Percentiles rank a stretch among this genome's conserved stretches.
Evolutionary conservation across 1,284 basidiomycete species (phyloP).

Genomic region (Leccinum huronense): DNA sequence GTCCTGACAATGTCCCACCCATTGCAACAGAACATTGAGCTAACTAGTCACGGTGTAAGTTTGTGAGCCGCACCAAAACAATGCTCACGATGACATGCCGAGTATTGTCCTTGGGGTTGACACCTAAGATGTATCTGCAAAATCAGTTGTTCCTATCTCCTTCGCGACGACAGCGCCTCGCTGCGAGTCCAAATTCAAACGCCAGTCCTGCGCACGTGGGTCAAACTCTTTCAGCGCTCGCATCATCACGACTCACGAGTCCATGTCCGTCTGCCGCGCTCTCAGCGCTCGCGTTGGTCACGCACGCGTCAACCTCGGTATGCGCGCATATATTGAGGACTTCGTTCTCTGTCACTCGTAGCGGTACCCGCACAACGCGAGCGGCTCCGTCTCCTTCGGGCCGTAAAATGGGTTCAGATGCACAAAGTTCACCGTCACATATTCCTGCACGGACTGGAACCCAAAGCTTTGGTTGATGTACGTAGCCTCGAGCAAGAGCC

Average conservation of each 20-base stretch:
- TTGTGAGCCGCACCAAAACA: constrained; percentile 90
- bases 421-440: constrained; percentile 65
- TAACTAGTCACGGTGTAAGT: constrained; percentile 78
- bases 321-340: constrained; percentile 85
- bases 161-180: constrained; percentile 98
- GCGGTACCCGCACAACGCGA: constrained; percentile 94
- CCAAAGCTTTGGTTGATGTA: constrained; percentile 99
- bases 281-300: constrained; percentile 52
- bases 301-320: constrained; percentile 96
- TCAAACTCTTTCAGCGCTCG: constrained; percentile 98
- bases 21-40: constrained; percentile 96
- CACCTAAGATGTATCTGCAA: constrained; percentile 85
- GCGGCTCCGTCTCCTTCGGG: constrained; percentile 89
- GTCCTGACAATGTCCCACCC: constrained; percentile 99
- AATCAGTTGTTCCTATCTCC: constrained; percentile 60
- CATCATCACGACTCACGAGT: constrained; percentile 78
- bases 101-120: constrained; percentile 90
- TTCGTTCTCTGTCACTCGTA: constrained; percentile 91
- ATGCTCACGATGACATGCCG: constrained; percentile 96
- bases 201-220: constrained; percentile 94
- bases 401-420: constrained; percentile 97
- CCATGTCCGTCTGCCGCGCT: constrained; percentile 73
- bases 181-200: constrained; percentile 92
- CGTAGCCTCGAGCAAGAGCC: constrained; percentile 94
- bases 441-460: constrained; percentile 91